Evolutionary conservation across 208 protist genomes (phyloP), one percentile per base, ranked within the genome.

Genomic region (Porcisia hertigi): DNA sequence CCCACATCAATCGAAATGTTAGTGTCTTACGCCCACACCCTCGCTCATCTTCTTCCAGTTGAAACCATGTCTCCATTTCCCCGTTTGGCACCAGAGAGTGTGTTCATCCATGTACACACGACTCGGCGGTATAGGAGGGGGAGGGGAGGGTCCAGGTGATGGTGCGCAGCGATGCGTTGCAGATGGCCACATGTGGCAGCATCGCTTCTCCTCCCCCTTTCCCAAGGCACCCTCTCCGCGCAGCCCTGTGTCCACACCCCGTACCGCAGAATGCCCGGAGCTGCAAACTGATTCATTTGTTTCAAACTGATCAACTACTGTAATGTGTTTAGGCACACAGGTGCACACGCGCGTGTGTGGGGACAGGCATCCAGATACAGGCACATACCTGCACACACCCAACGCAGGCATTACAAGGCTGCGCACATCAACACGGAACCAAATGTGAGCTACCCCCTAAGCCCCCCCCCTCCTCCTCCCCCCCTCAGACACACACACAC

Each of bases 401-500:
- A 71, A 6, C 23, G 57, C 57, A 60, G 23, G 57, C 25, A 30
- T 52, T 52, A 52, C 47, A 52, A 12, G 47, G 5, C 11, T 12
- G 47, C 47, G 47, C 47, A 52, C 47, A 12, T 52, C 47, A 52
- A 52, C 11, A 12, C 5, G 11, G 11, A 52, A 52, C 47, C 47
- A 12, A 52, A 52, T 5, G 11, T 52, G 47, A 52, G 11, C 47
- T 0, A 12, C 5, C 8, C 47, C 11, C 47, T 52, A 52, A 12
- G 47, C 47, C 5, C 11, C 47, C 11, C 47, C 11, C 0, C 47
- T 0, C 47, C 47, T 1, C 11, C 47, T 12, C 47, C n/a, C n/a
- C n/a, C n/a, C n/a, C n/a, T n/a, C 57, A 60, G 57, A 60, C 1
- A 69, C 34, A 69, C n/a, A 66, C n/a, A 49, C 23, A n/a, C 43